Evolutionary conservation across 805 yeast genomes (phyloP).

Genomic region (Kuraishia piskuri): DNA sequence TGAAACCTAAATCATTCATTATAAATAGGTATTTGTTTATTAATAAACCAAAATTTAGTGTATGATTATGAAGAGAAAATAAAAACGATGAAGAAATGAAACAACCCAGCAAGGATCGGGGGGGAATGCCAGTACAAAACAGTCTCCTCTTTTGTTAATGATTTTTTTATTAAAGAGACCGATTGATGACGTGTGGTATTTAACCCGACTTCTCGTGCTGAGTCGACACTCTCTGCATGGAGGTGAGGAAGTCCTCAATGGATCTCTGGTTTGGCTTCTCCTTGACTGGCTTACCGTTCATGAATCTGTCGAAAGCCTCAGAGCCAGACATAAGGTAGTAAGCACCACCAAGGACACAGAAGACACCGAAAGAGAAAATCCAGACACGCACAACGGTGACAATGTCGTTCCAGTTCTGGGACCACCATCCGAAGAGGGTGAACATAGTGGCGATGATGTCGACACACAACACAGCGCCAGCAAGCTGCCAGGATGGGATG

Average conservation of each 20-base stretch:
- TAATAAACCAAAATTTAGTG: background rate
- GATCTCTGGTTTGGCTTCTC: conserved; percentile 56
- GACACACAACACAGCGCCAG: conserved; percentile 88
- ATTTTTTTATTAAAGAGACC: background rate
- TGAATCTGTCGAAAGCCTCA: conserved; percentile 69
- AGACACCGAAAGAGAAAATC: conserved; percentile 94
- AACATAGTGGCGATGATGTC: conserved; percentile 90
- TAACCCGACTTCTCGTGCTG: conserved; percentile 78
- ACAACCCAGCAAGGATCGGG: background rate
- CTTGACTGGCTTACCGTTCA: conserved; percentile 71
- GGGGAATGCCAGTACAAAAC: background rate
- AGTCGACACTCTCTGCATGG: conserved; percentile 85
- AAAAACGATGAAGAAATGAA: background rate
- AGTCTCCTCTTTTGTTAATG: background rate
- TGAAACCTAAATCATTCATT: background rate
- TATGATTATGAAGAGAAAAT: background rate
- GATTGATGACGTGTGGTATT: conserved; percentile 6
- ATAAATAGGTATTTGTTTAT: background rate
- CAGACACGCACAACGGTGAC: conserved; percentile 92
- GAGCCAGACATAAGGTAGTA: conserved; percentile 88
- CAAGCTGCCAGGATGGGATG: conserved; percentile 90
- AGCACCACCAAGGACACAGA: conserved; percentile 95
- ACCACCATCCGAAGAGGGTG: conserved; percentile 95
- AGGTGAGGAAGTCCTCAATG: conserved; percentile 74
- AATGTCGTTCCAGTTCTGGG: conserved; percentile 94